These are phyloP conservation scores for Phytophthora pluvialis DNA, from an alignment of 352 stramenopile species.

Conservation along the genomic window DNA sequence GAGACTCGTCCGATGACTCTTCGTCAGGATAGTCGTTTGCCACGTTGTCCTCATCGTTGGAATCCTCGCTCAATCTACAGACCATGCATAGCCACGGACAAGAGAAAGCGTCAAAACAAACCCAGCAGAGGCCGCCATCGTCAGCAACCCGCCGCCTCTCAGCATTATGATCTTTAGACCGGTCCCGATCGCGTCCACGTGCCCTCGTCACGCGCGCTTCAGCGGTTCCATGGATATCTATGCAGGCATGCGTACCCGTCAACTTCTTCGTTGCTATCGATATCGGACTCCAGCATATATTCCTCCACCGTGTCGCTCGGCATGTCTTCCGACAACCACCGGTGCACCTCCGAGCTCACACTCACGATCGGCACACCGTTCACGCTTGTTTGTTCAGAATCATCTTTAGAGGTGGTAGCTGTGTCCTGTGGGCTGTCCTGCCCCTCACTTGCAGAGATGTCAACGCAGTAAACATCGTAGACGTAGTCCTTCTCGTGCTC, in stretches of 20 bases:
- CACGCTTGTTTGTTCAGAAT: conserved; percentile 26
- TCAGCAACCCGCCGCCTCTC: conserved; percentile 24
- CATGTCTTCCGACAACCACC: conserved; percentile 74
- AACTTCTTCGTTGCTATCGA: conserved; percentile 72
- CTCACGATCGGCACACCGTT: conserved; percentile 57
- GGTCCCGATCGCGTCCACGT: conserved; percentile 13
- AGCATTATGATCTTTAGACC: conserved; percentile 39
- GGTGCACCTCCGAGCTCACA: conserved; percentile 81
- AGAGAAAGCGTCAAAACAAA: conserved; percentile 34
- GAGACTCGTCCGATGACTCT: conserved; percentile 60
- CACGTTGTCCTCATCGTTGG: conserved; percentile 82
- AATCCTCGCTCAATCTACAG: conserved; percentile 78
- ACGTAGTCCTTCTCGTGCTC: conserved; percentile 85
- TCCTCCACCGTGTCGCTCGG: conserved; percentile 66
- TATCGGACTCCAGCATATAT: conserved; percentile 82
- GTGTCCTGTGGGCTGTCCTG: conserved; percentile 22
- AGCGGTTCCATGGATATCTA: conserved; percentile 41
- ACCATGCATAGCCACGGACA: conserved; percentile 20
- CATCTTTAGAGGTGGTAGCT: conserved; percentile 17
- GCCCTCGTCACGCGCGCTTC: conserved; percentile 8
- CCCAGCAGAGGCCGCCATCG: conserved; percentile 17
- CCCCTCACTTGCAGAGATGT: conserved; percentile 56
- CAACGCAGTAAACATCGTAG: conserved; percentile 88
- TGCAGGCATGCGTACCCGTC: conserved; percentile 60
- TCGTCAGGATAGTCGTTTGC: conserved; percentile 89